Conservation (phyloP, 495 filamentous ascomycete genomes). For the Podospora pseudocomata region DNA sequence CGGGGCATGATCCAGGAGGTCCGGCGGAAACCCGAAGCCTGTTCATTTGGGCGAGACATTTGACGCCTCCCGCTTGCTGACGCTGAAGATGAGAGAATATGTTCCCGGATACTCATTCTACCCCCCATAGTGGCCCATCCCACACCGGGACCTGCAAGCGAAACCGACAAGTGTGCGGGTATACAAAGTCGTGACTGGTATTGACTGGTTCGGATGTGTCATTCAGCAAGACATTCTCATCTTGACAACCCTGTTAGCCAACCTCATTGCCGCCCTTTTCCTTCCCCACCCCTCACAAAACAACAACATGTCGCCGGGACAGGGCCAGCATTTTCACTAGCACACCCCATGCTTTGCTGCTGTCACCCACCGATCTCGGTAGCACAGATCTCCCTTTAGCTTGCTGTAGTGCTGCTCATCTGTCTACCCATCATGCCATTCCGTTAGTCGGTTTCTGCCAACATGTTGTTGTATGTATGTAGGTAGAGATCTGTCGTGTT, state of each 20-base stretch:
- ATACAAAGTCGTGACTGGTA: not conserved
- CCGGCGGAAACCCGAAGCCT: not conserved
- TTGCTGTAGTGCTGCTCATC: constrained; percentile 4
- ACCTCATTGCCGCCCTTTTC: not conserved
- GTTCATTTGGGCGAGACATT: not conserved
- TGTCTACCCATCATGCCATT: not conserved
- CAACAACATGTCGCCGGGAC: not conserved
- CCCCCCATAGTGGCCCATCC: not conserved
- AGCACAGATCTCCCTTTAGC: constrained; percentile 19
- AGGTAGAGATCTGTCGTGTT: not conserved
- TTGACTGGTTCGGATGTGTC: not conserved
- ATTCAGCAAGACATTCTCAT: not conserved
- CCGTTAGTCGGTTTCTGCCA: not conserved
- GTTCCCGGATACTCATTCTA: not conserved
- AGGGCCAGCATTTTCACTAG: not conserved
- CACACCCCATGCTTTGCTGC: constrained; percentile 10
- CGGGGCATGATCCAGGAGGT: not conserved
- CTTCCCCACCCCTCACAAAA: not conserved
- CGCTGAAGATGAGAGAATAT: not conserved
- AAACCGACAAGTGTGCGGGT: not conserved
- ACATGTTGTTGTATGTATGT: not conserved
- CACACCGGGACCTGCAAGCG: not conserved
- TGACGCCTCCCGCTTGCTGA: constrained; percentile 3
- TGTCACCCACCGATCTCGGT: constrained; percentile 19
- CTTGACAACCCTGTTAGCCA: not conserved